A percentile compares a stretch with the other conserved stretches of the same genome.
phyloP scores from a whole-genome alignment of 495 filamentous ascomycete species.

The Penicillium chermesinum region DNA sequence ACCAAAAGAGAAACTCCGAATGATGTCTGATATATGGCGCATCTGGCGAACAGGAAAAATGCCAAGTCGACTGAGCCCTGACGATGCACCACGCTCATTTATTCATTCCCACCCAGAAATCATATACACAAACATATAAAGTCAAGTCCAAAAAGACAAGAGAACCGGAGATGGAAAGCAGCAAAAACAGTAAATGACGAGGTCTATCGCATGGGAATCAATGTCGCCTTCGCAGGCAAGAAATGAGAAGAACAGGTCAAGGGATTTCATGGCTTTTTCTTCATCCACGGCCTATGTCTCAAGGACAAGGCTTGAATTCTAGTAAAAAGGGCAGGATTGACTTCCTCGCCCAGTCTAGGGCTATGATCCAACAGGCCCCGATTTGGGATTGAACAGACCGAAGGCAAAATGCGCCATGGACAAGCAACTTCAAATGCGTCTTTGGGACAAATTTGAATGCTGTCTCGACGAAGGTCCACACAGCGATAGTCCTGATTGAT shows the following conservation, averaged over 20 bases:
- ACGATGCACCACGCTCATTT: constrained; percentile 8
- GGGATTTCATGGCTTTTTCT: too few species aligned
- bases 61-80: not conserved
- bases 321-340: too few species aligned
- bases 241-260: not conserved
- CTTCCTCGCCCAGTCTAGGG: too few species aligned
- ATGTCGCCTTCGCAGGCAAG: constrained; percentile 1
- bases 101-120: constrained; percentile 11
- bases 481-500: not conserved
- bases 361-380: not conserved
- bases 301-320: too few species aligned
- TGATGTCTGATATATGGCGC: constrained; percentile 5
- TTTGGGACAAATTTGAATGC: not conserved
- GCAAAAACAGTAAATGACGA: not conserved
- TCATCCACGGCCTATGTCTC: too few species aligned
- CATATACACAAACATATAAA: constrained; percentile 4
- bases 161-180: not conserved
- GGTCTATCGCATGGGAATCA: constrained; percentile 14
- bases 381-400: not conserved
- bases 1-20: constrained; percentile 2
- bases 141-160: not conserved
- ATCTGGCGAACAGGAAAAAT: not conserved
- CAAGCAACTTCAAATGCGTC: too few species aligned
- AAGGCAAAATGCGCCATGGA: too few species aligned
- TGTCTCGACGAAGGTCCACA: not conserved